Evolutionary conservation across 2,329 filamentous ascomycete genomes (phyloP), one percentile per base, ranked within the genome.

Genomic region (Aspergillus unguis): DNA sequence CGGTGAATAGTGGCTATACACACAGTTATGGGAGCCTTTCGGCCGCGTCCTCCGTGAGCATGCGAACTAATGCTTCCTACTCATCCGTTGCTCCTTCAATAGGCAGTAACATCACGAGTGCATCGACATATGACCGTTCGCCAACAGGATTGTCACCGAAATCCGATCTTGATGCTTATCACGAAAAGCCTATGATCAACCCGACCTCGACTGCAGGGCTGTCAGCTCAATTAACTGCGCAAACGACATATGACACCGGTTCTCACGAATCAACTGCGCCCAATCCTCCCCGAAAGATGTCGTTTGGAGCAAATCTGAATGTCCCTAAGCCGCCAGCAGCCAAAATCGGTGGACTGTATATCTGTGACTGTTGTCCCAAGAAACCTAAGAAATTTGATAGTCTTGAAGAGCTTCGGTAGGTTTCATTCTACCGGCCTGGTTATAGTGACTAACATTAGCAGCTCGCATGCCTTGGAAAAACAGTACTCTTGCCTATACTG

Each of bases 291-390:
- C 77, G 74, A 55, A 83, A 81, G 58, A 71, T 79, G 55, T 76
- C 81, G 3, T 69, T 75, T 44, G 65, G 67, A 55, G 59, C 65
- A 25, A 63, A 62, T 31, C 51, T 70, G 10, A 69, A 57, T 50
- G 59, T 67, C 7, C 63, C 68, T 10, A 72, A 73, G 54, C 58
- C 66, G 5, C 56, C 66, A 27, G 65, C 65, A 17, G 62, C 70
- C 6, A 81, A 83, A 51, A 72, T 84, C 42, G 77, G 80, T 44
- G 82, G 82, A 23, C 69, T 82, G 31, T 85, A 79, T 63, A 85
- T 96, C 74, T 97, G 92, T 73, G 90, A 96, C 65, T 97, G 92
- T 71, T 97, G 92, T 72, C 92, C 91, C 0, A 96, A 96, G 73
- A 96, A 96, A 73, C 92, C 92, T 1, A 96, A 95, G 73, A 95